Conservation (phyloP, 2,329 filamentous ascomycete genomes). For the Colletotrichum destructivum region DNA sequence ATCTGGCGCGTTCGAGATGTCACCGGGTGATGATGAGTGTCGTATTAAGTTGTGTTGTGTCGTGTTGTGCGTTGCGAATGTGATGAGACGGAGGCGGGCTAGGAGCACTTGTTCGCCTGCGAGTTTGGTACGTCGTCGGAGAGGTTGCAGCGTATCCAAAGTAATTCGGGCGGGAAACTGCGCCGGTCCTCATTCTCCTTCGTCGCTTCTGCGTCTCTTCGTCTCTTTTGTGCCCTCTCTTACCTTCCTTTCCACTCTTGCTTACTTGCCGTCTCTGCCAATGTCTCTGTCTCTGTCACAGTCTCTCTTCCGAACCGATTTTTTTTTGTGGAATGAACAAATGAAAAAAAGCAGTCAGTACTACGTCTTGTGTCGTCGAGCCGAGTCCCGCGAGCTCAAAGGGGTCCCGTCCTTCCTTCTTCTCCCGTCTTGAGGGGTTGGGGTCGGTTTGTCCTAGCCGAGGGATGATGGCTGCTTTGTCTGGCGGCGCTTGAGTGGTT, state of each 20-base stretch:
- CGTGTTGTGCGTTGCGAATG: neutral
- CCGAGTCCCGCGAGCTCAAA: conserved; percentile 12
- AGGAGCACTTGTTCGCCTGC: conserved; percentile 8
- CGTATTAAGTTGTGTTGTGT: neutral
- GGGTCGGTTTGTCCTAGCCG: conserved; percentile 31
- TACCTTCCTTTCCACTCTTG: neutral
- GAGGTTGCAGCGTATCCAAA: conserved; percentile 14
- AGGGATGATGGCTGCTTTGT: conserved; percentile 41
- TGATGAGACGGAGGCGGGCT: conserved; percentile 10
- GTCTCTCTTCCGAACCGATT: neutral
- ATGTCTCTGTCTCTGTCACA: neutral
- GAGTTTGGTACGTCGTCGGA: conserved; percentile 6
- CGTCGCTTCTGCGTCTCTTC: conserved; percentile 4
- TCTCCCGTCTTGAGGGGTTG: conserved; percentile 20
- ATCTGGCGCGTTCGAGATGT: neutral
- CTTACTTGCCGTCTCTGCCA: neutral
- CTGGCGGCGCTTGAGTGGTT: conserved; percentile 55
- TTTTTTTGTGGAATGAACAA: neutral
- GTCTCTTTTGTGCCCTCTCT: neutral
- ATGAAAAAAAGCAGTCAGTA: neutral
- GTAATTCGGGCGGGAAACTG: conserved; percentile 1
- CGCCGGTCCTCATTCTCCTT: neutral
- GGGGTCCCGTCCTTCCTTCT: conserved; percentile 9
- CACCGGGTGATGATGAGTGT: neutral
- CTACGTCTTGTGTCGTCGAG: neutral